Base-by-base conservation (phyloP, 2,329 filamentous ascomycete genomes). In the Neopestalotiopsis sp. region DNA sequence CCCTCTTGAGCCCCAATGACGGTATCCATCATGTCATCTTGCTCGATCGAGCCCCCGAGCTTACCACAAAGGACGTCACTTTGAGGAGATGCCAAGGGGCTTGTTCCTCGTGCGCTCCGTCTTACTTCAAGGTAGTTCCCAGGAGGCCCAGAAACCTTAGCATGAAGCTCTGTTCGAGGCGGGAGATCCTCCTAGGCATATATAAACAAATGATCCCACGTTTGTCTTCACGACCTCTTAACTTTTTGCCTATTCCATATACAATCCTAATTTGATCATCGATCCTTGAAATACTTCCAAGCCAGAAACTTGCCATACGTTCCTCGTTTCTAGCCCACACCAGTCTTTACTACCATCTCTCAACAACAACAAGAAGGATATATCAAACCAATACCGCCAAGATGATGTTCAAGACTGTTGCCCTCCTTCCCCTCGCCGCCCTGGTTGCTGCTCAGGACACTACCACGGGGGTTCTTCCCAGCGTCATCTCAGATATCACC, bases 1-100 rank as follows among this genome's bases (percentile, higher is more conserved):
- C 45, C 45, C 20, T 20, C 20, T 53, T 53, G 45, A 20, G 30
- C 30, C n/a, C 13, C 14, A 30, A 40, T 40, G 59, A 62, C 59
- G 59, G 57, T 59, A 59, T 59, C 30, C 24, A 34, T 30, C 30
- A 62, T 62, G 59, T 62, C 59, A 62, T 62, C 57, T 59, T 34
- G 24, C 59, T 59, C 57, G 24, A 30, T 59, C 24, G 57, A 28
- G 57, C 57, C 57, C 57, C 57, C 24, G 57, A 30, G 13, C 28
- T n/a, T 14, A 14, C 6, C 24, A 59, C 57, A 17, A 28, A 34
- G 24, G 24, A 62, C 59, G 59, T 62, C 59, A 62, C 30, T 40
- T 20, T 38, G 32, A 40, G 34, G 59, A 62, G 28, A 53, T 34
- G 32, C 59, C 32, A 40, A 62, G 59, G 34, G 59, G 59, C 59